Evolutionary conservation across 768 basidiomycete species (phyloP).

Genomic region (Lactifluus subvellereus): DNA sequence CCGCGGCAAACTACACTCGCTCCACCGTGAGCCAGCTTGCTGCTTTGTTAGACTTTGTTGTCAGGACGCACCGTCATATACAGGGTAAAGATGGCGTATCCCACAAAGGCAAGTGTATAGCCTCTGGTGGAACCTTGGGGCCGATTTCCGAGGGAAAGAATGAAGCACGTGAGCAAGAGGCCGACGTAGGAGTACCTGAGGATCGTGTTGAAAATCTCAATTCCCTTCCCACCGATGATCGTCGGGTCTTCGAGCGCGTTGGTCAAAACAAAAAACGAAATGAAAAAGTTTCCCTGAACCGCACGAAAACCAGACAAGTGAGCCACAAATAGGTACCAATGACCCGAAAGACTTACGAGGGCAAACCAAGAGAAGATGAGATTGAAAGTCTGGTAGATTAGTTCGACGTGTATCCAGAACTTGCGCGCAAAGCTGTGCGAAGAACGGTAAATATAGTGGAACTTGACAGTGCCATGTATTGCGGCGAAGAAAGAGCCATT

Average conservation of each 20-base stretch:
- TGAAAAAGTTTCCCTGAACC: conserved; percentile 76
- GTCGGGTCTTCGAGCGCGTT: conserved; percentile 63
- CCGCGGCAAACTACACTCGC: conserved; percentile 53
- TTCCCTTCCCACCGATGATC: conserved; percentile 50
- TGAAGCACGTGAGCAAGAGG: conserved; percentile 79
- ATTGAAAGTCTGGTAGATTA: conserved; percentile 87
- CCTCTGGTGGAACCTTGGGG: conserved; percentile 87
- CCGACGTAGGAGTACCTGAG: conserved; percentile 87
- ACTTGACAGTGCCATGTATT: conserved; percentile 86
- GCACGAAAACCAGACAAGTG: neutral
- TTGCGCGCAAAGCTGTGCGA: conserved; percentile 79
- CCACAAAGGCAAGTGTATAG: conserved; percentile 80
- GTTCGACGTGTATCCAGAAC: conserved; percentile 92
- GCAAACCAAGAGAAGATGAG: conserved; percentile 91
- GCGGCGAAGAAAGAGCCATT: conserved; percentile 99
- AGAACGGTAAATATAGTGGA: conserved; percentile 91
- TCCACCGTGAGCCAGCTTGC: conserved; percentile 12
- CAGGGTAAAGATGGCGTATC: conserved; percentile 86
- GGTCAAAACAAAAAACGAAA: conserved; percentile 76
- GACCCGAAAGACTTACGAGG: conserved; percentile 42
- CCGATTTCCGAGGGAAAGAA: conserved; percentile 83
- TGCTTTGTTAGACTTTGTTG: conserved; percentile 4
- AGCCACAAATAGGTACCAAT: neutral
- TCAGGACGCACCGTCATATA: conserved; percentile 82
- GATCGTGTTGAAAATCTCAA: conserved; percentile 67